phyloP scores from a whole-genome alignment of 108 stramenopile species.

The Conticribra guillardii region DNA sequence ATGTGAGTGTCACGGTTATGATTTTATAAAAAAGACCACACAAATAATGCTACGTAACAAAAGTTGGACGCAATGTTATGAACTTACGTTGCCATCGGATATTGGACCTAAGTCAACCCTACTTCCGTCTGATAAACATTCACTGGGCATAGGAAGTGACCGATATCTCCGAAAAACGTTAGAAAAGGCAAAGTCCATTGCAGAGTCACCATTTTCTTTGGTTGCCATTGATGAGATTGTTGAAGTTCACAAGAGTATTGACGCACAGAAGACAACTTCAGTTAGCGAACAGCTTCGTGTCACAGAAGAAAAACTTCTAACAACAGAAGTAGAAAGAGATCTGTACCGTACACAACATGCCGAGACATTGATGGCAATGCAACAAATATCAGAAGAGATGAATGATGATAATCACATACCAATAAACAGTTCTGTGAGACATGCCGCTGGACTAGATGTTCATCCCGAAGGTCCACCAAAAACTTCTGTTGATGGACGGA shows the following conservation, averaged over 20 bases:
- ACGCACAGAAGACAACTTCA: too few species aligned
- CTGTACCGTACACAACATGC: not conserved
- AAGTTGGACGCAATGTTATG: not conserved
- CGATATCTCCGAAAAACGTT: not conserved
- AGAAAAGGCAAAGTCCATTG: not conserved
- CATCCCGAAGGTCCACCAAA: too few species aligned
- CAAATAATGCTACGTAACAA: not conserved
- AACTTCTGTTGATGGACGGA: too few species aligned
- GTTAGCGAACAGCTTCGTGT: too few species aligned
- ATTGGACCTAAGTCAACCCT: not conserved
- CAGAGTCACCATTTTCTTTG: not conserved
- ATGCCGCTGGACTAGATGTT: constrained; percentile 1
- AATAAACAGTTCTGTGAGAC: not conserved
- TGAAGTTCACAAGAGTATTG: not conserved
- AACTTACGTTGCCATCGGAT: not conserved
- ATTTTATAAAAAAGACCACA: not conserved
- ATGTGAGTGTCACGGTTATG: constrained; percentile 20
- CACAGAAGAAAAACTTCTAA: not conserved
- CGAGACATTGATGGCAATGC: not conserved
- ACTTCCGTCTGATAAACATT: not conserved
- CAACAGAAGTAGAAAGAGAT: not conserved
- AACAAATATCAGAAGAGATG: not conserved
- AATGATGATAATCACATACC: not conserved
- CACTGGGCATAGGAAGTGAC: not conserved
- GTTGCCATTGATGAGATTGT: not conserved